A percentile compares a stretch with the other conserved stretches of the same genome.
These are phyloP conservation scores for Talaromyces verruculosus DNA, from an alignment of 2,329 filamentous ascomycete genomes.

Conservation along the genomic window DNA sequence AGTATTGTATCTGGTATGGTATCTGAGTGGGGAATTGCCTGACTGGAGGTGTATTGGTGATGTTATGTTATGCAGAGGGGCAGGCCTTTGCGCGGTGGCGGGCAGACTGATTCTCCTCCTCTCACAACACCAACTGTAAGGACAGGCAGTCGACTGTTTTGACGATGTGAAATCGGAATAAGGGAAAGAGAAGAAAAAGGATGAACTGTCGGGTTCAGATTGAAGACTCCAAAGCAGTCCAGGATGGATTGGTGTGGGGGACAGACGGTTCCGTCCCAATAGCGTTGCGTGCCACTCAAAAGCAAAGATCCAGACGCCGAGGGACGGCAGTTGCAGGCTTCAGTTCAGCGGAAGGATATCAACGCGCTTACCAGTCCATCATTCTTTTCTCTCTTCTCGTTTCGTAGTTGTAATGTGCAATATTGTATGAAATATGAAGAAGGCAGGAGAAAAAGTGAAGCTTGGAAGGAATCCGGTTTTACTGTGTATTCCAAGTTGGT, in stretches of 20 bases:
- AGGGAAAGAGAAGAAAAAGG: no score
- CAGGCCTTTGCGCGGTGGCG: neutral
- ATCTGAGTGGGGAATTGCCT: neutral
- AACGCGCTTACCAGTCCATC: neutral
- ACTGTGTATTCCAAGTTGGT: neutral
- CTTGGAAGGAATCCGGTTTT: constrained; percentile 8
- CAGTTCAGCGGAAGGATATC: neutral
- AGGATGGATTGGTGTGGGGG: neutral
- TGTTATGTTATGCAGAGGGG: neutral
- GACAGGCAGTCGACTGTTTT: neutral
- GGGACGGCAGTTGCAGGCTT: neutral
- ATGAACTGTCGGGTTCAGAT: neutral
- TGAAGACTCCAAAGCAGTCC: neutral
- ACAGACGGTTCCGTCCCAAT: neutral
- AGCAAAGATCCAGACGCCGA: neutral
- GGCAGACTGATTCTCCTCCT: neutral
- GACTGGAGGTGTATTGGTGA: neutral
- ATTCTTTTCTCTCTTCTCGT: neutral
- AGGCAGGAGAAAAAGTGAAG: neutral
- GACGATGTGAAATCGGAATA: neutral
- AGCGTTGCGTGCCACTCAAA: neutral
- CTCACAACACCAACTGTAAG: neutral
- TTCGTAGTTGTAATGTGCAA: no score
- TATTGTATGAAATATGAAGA: neutral
- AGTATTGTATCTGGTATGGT: neutral